A percentile compares a stretch with the other conserved stretches of the same genome.
Conservation (phyloP, 768 basidiomycete genomes). For the Podaxis rugospora region DNA sequence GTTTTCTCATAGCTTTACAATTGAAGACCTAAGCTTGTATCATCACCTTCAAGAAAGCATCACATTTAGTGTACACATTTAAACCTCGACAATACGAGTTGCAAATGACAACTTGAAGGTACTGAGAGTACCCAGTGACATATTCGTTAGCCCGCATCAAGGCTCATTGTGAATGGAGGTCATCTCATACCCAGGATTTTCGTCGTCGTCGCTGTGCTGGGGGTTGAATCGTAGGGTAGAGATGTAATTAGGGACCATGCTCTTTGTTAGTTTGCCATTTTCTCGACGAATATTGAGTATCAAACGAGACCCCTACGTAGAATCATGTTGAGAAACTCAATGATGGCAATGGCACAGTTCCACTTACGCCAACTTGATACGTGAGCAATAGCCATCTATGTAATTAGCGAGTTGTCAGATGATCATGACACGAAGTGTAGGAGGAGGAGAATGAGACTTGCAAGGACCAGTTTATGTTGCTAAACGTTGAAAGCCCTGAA, state of each 20-base stretch:
- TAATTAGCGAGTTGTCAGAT: not conserved
- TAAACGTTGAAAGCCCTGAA: not conserved
- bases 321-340: not conserved
- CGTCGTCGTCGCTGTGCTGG: not conserved
- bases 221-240: not conserved
- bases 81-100: no score
- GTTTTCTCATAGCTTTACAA: no score
- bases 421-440: not conserved
- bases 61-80: no score
- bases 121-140: no score
- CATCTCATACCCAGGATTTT: not conserved
- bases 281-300: not conserved
- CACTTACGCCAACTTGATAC: not conserved
- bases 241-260: not conserved
- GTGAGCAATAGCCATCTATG: not conserved
- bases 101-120: no score
- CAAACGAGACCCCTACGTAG: not conserved
- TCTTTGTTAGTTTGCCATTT: not conserved
- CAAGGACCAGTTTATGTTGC: not conserved
- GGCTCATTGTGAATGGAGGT: not conserved
- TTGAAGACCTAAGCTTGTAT: no score
- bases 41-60: no score
- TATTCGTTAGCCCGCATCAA: no score
- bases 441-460: not conserved
- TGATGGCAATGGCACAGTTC: no score